These are phyloP conservation scores for Blastocrithidia nonstop DNA, from an alignment of 208 protist species.

Conservation along the genomic window DNA sequence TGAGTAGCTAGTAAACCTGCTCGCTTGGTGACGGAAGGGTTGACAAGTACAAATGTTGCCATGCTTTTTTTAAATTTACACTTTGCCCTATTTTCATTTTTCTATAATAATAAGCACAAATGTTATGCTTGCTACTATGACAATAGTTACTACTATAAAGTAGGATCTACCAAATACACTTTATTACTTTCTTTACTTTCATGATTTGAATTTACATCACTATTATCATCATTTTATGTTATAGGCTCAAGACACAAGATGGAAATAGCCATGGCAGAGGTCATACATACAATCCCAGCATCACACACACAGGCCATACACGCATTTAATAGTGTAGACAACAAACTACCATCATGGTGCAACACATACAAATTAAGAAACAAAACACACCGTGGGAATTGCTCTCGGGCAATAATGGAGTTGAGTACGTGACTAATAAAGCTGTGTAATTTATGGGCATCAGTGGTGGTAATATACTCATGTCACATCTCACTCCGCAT, in stretches of 20 bases:
- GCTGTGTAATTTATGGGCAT: constrained; percentile 27
- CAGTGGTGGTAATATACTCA: constrained; percentile 10
- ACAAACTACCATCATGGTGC: constrained; percentile 52
- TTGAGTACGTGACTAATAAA: constrained; percentile 21
- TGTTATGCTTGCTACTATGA: too few species aligned
- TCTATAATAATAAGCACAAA: too few species aligned
- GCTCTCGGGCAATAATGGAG: constrained; percentile 32
- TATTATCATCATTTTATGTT: too few species aligned
- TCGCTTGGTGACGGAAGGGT: too few species aligned
- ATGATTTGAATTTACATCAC: too few species aligned
- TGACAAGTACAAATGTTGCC: too few species aligned
- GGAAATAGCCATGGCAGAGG: constrained; percentile 57
- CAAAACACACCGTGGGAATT: constrained; percentile 41
- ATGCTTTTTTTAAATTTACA: too few species aligned
- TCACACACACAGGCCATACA: constrained; percentile 74
- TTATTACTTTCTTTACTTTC: too few species aligned
- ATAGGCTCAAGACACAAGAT: constrained; percentile 12
- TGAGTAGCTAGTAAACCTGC: too few species aligned
- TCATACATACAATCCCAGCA: constrained; percentile 64
- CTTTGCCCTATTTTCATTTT: too few species aligned
- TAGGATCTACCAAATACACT: too few species aligned
- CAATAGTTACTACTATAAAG: too few species aligned
- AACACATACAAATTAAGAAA: constrained; percentile 49
- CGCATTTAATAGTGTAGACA: constrained; percentile 60
- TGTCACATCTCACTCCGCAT: constrained; percentile 17